A percentile compares a stretch with the other conserved stretches of the same genome.
Evolutionary conservation across 2,329 filamentous ascomycete genomes (phyloP).

Genomic region (Bipolaris oryzae): DNA sequence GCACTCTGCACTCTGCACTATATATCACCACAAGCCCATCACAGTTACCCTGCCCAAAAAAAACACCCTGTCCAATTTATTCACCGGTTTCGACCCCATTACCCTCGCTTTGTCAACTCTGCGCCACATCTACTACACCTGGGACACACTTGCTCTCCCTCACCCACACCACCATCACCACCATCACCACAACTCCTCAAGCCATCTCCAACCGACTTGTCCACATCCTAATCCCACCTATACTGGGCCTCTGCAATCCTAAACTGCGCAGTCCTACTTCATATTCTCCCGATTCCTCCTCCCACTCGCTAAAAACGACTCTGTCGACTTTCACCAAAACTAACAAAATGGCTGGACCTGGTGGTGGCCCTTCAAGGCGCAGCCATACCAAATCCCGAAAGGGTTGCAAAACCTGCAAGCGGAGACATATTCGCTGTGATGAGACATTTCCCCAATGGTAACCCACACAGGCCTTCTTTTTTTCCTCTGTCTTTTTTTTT

Average conservation of each 20-base stretch:
- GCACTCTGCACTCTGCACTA: slow-evolving; percentile 34
- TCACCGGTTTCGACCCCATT: slow-evolving; percentile 43
- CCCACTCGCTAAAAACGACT: slow-evolving; percentile 6
- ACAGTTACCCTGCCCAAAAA: slow-evolving; percentile 34
- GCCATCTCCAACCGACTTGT: neutral
- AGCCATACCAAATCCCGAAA: slow-evolving; percentile 99
- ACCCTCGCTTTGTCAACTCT: slow-evolving; percentile 40
- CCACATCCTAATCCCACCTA: slow-evolving; percentile 29
- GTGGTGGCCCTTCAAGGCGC: slow-evolving; percentile 85
- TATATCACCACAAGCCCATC: slow-evolving; percentile 46
- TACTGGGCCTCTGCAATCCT: slow-evolving; percentile 40
- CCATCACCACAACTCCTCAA: neutral
- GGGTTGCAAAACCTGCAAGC: slow-evolving; percentile 97
- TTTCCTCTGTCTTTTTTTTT: too few relatives aligned
- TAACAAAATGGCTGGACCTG: slow-evolving; percentile 80
- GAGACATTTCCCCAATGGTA: slow-evolving; percentile 98
- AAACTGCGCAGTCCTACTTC: slow-evolving; percentile 11
- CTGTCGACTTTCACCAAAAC: slow-evolving; percentile 23
- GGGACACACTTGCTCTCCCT: neutral
- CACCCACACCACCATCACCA: neutral
- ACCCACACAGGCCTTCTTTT: neutral
- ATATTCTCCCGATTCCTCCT: slow-evolving; percentile 17
- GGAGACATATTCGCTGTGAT: slow-evolving; percentile 95
- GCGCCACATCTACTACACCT: slow-evolving; percentile 36
- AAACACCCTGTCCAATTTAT: slow-evolving; percentile 31